Percentiles rank a stretch among this genome's conserved stretches.
phyloP scores from a whole-genome alignment of 1,139 yeast species.

The Scheffersomyces cryptocercus region DNA sequence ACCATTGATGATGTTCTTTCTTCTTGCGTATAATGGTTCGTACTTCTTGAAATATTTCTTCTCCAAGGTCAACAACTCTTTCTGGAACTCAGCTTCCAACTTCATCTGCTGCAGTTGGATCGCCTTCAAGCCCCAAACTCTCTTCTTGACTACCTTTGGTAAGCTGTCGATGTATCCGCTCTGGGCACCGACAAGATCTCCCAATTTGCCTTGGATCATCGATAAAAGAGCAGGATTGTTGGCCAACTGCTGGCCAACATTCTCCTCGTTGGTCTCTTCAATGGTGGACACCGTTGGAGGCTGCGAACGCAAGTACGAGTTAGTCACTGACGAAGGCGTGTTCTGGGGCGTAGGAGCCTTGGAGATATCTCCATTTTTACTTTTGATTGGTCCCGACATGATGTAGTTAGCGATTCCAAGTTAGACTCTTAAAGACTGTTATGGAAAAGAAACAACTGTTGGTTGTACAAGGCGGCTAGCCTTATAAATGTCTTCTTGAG shows the following conservation, averaged over 20 bases:
- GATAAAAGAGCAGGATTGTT: constrained; percentile 77
- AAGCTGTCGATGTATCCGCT: constrained; percentile 82
- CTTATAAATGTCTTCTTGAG: too few relatives aligned
- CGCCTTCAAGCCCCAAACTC: constrained; percentile 84
- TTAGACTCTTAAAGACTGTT: too few relatives aligned
- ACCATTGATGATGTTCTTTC: constrained; percentile 75
- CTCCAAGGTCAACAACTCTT: constrained; percentile 84
- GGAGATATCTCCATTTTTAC: constrained; percentile 72
- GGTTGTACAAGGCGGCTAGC: too few relatives aligned
- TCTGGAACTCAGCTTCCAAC: constrained; percentile 88
- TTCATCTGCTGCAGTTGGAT: constrained; percentile 79
- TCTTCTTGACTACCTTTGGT: constrained; percentile 72
- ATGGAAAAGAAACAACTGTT: too few relatives aligned
- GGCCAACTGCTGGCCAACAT: constrained; percentile 51
- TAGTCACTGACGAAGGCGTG: constrained; percentile 90
- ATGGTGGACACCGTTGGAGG: constrained; percentile 80
- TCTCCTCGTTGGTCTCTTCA: constrained; percentile 54
- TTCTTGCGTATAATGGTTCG: constrained; percentile 73
- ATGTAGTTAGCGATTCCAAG: constrained; percentile 1
- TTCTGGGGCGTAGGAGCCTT: constrained; percentile 99
- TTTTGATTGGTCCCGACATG: constrained; percentile 73
- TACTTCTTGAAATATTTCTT: constrained; percentile 74
- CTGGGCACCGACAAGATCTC: constrained; percentile 79
- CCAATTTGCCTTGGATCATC: constrained; percentile 89
- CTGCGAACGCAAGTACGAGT: constrained; percentile 69